Percentiles rank a stretch among this genome's conserved stretches.
Conservation (phyloP, 2,329 filamentous ascomycete genomes). For the Ascosphaera aggregata region DNA sequence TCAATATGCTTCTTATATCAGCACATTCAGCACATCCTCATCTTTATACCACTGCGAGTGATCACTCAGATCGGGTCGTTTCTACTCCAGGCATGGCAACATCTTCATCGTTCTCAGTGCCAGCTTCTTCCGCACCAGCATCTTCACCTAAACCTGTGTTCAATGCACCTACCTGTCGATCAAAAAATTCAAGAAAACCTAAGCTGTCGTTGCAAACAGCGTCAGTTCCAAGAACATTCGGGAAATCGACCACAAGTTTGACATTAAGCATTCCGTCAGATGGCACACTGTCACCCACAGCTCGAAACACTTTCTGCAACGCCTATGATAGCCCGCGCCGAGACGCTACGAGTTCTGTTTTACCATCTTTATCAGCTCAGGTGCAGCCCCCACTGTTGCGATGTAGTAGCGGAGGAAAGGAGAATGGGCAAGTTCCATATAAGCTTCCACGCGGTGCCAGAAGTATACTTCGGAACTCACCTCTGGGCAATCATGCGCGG, state of each 20-base stretch:
- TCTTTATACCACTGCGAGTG: slow-evolving; percentile 1
- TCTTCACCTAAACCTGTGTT: slow-evolving; percentile 4
- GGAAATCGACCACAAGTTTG: slow-evolving; percentile 28
- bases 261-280: slow-evolving; percentile 29
- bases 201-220: slow-evolving; percentile 39
- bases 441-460: slow-evolving; percentile 21
- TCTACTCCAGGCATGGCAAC: neutral
- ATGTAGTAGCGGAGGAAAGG: slow-evolving; percentile 4
- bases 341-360: slow-evolving; percentile 1
- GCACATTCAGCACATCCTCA: slow-evolving; percentile 1
- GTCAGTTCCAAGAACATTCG: slow-evolving; percentile 25
- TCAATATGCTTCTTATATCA: slow-evolving; percentile 2
- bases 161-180: slow-evolving; percentile 3
- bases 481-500: slow-evolving; percentile 11
- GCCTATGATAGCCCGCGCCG: slow-evolving; percentile 25
- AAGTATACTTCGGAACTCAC: slow-evolving; percentile 25
- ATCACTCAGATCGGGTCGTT: neutral
- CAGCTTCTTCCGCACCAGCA: slow-evolving; percentile 3
- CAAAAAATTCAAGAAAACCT: slow-evolving; percentile 19
- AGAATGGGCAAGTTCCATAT: slow-evolving; percentile 13
- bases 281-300: slow-evolving; percentile 30
- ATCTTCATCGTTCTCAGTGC: neutral
- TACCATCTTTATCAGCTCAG: neutral
- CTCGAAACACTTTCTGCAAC: slow-evolving; percentile 38
- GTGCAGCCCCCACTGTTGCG: neutral